phyloP scores from a whole-genome alignment of 805 yeast genomes.

The Candida sphagnicola region DNA sequence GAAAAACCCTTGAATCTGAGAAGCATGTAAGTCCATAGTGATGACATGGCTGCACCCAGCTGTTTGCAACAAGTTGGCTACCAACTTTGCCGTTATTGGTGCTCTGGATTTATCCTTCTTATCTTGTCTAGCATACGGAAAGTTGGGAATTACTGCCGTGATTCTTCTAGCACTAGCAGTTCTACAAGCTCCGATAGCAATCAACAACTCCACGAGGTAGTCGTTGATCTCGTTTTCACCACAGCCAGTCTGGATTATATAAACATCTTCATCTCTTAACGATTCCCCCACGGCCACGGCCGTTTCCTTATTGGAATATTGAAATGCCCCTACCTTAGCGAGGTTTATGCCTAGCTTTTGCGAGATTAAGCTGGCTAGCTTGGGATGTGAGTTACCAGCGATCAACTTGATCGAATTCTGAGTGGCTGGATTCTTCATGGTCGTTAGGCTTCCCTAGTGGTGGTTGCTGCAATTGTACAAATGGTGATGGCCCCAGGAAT shows the following conservation, averaged over 20 bases:
- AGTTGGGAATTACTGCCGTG: conserved; percentile 78
- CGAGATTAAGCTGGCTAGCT: conserved; percentile 70
- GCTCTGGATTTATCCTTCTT: conserved; percentile 83
- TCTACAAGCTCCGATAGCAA: conserved; percentile 79
- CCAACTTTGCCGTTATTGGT: conserved; percentile 79
- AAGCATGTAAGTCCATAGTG: conserved; percentile 86
- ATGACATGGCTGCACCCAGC: conserved; percentile 86
- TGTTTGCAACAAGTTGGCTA: conserved; percentile 77
- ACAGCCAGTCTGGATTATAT: conserved; percentile 74
- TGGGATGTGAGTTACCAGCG: conserved; percentile 78
- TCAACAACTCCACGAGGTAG: conserved; percentile 65
- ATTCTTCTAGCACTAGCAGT: conserved; percentile 81
- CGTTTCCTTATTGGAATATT: conserved; percentile 84
- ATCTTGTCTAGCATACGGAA: conserved; percentile 88
- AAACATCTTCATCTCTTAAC: conserved; percentile 81
- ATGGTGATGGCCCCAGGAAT: neutral
- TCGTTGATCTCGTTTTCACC: conserved; percentile 74
- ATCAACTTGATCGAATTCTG: conserved; percentile 48
- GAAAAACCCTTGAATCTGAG: conserved; percentile 84
- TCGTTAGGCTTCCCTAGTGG: neutral
- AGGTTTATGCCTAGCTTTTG: conserved; percentile 60
- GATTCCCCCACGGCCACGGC: conserved; percentile 78
- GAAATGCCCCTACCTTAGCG: conserved; percentile 75
- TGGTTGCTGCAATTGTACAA: neutral
- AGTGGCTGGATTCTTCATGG: conserved; percentile 5